Percentiles rank a stretch among this genome's conserved stretches.
These are phyloP conservation scores for Solanum commersonii DNA, from an alignment of 257 asterid species.

Conservation along the genomic window DNA sequence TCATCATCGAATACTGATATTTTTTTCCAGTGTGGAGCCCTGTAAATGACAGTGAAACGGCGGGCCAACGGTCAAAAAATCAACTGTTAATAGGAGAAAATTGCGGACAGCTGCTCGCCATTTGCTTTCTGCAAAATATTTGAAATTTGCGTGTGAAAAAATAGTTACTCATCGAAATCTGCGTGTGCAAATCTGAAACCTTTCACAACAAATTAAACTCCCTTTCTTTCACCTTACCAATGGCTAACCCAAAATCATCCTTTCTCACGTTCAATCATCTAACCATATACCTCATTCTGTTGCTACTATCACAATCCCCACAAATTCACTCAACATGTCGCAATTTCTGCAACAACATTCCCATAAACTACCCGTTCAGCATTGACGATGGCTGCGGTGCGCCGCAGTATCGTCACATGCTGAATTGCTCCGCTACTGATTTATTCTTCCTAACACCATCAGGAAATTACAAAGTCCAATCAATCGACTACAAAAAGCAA, in stretches of 20 bases:
- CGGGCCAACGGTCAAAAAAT: slow-evolving; percentile 1
- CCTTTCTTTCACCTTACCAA: neutral
- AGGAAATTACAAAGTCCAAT: slow-evolving; percentile 68
- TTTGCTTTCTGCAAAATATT: neutral
- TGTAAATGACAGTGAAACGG: neutral
- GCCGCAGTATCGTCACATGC: slow-evolving; percentile 51
- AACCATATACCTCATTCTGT: neutral
- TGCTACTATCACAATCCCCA: neutral
- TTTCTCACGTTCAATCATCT: neutral
- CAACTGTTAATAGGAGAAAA: neutral
- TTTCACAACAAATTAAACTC: neutral
- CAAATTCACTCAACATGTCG: slow-evolving; percentile 39
- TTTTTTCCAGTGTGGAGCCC: neutral
- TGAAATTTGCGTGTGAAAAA: neutral
- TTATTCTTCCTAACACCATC: slow-evolving; percentile 80
- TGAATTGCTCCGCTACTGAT: slow-evolving; percentile 60
- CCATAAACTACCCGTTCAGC: slow-evolving; percentile 68
- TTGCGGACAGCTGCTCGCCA: slow-evolving; percentile 12
- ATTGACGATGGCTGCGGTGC: slow-evolving; percentile 94
- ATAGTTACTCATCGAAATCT: neutral
- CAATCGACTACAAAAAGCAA: slow-evolving; percentile 48
- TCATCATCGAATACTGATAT: neutral
- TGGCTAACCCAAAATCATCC: neutral
- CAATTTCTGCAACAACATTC: slow-evolving; percentile 60
- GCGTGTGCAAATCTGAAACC: neutral